A percentile compares a stretch with the other conserved stretches of the same genome.
Conservation (phyloP, 1,284 basidiomycete genomes). For the Rhodotorula sp. region DNA sequence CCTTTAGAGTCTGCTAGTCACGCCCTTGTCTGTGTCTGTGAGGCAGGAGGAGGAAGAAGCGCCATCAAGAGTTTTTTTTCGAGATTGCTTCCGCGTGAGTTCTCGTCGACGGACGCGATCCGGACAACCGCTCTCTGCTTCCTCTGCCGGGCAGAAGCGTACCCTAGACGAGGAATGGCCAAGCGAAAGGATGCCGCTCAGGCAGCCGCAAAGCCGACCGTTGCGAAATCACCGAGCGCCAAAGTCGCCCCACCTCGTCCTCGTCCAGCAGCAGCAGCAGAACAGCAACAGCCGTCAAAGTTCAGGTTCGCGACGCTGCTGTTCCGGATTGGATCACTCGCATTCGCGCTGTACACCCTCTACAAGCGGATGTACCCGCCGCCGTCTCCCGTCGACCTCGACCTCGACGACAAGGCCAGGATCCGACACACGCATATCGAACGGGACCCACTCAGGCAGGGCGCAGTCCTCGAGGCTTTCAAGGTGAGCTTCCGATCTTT, state of each 20-base stretch:
- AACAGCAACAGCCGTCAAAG: neutral
- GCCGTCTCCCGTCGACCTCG: neutral
- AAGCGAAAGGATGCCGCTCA: slow-evolving; percentile 4
- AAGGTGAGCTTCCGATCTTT: slow-evolving; percentile 57
- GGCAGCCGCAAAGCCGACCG: neutral
- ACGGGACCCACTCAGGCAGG: slow-evolving; percentile 60
- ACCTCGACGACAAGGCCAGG: neutral
- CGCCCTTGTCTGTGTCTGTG: too few species aligned
- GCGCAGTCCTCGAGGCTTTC: slow-evolving; percentile 73
- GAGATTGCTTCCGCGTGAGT: neutral
- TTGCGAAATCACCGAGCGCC: neutral
- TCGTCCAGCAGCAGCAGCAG: neutral
- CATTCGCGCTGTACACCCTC: slow-evolving; percentile 7
- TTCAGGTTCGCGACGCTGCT: neutral
- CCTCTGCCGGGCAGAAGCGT: too few species aligned
- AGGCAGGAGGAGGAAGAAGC: too few species aligned
- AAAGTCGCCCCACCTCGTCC: neutral
- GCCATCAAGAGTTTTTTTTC: too few species aligned
- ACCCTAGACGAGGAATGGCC: neutral
- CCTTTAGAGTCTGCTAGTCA: too few species aligned
- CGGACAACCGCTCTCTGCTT: too few species aligned
- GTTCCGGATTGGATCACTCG: slow-evolving; percentile 7
- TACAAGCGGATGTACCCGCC: slow-evolving; percentile 6
- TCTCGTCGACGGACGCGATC: neutral
- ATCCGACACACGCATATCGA: slow-evolving; percentile 16